Evolutionary conservation across 169 alveolate genomes (phyloP).

Genomic region (Plasmodium gaboni): DNA sequence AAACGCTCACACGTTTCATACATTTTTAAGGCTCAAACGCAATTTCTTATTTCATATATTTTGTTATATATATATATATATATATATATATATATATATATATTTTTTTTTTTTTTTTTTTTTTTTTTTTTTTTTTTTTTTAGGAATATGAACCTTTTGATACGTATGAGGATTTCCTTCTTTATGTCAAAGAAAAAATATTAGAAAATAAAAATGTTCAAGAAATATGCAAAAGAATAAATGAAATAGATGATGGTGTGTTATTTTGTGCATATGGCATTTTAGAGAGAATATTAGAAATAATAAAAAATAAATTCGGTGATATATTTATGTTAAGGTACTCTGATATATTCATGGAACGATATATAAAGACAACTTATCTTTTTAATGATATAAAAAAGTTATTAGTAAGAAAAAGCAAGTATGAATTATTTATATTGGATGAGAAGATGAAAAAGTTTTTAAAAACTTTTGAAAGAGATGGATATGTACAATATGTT

Average conservation of each 20-base stretch:
- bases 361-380: slow-evolving; percentile 75
- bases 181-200: slow-evolving; percentile 1
- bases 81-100: neutral
- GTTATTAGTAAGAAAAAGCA: slow-evolving; percentile 9
- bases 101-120: neutral
- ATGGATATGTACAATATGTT: slow-evolving; percentile 56
- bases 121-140: neutral
- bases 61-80: neutral
- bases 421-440: slow-evolving; percentile 59
- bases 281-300: slow-evolving; percentile 65
- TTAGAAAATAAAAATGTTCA: slow-evolving; percentile 29
- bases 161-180: slow-evolving; percentile 40
- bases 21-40: no score
- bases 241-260: slow-evolving; percentile 72
- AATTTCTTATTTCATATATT: neutral
- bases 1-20: no score
- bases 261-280: slow-evolving; percentile 76
- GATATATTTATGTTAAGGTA: slow-evolving; percentile 64
- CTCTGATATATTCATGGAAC: slow-evolving; percentile 78
- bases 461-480: slow-evolving; percentile 74
- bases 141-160: slow-evolving; percentile 28
- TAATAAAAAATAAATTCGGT: slow-evolving; percentile 29
- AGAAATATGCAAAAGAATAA: slow-evolving; percentile 51
- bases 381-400: slow-evolving; percentile 65
- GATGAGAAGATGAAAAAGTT: slow-evolving; percentile 27